Percentiles rank a stretch among this genome's conserved stretches.
Conservation (phyloP, 2,329 filamentous ascomycete species). For the Metarhizium brunneum region DNA sequence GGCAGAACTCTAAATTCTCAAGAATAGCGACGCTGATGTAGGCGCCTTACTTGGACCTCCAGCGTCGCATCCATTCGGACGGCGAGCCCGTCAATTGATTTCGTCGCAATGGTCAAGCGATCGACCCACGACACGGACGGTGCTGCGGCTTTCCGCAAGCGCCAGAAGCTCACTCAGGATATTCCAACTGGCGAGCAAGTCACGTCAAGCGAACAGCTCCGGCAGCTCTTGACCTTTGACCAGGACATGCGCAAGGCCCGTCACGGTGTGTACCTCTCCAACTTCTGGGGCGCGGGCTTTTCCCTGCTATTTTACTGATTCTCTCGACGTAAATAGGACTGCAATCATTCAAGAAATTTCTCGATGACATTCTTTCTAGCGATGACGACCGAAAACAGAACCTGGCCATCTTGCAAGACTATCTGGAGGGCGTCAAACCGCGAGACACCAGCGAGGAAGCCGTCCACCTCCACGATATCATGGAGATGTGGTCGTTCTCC, state of each 20-base stretch:
- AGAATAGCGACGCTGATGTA: conserved; percentile 8
- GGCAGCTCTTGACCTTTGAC: conserved; percentile 58
- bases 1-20: conserved; percentile 29
- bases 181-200: conserved; percentile 52
- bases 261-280: conserved; percentile 40
- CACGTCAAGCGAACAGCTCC: conserved; percentile 55
- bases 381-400: conserved; percentile 31
- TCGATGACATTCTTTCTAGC: conserved; percentile 53
- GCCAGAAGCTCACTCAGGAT: conserved; percentile 47
- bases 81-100: neutral
- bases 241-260: conserved; percentile 59
- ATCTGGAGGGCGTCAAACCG: conserved; percentile 49
- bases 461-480: conserved; percentile 66
- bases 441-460: conserved; percentile 34
- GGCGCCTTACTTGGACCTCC: neutral
- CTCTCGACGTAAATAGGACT: conserved; percentile 38
- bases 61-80: conserved; percentile 1
- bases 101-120: conserved; percentile 34
- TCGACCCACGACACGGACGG: conserved; percentile 29
- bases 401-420: conserved; percentile 56
- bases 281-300: neutral
- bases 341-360: conserved; percentile 60
- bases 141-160: conserved; percentile 36
- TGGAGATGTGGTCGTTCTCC: conserved; percentile 83
- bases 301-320: neutral